These are phyloP conservation scores for Exophiala viscosa DNA, from an alignment of 2,329 filamentous ascomycete species.

Conservation along the genomic window DNA sequence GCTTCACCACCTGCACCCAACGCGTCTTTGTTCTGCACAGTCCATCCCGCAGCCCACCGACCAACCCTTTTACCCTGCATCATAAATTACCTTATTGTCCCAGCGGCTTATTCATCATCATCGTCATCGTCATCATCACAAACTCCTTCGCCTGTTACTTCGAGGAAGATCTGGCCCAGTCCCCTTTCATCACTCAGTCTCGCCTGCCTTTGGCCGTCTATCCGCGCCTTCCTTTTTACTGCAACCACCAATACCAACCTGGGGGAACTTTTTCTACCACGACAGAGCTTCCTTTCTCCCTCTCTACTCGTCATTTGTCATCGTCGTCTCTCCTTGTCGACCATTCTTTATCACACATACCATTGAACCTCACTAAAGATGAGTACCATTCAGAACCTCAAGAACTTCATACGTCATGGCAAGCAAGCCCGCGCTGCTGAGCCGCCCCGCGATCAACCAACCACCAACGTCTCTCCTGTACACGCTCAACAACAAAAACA, in stretches of 20 bases:
- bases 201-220: background rate
- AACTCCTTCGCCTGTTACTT: no score
- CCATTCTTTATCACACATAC: background rate
- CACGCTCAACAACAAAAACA: constrained; percentile 61
- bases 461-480: constrained; percentile 60
- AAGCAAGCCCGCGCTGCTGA: constrained; percentile 79
- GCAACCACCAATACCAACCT: background rate
- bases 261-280: background rate
- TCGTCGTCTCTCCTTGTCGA: background rate
- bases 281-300: background rate
- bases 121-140: no score
- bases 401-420: constrained; percentile 97
- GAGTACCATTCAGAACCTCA: constrained; percentile 84
- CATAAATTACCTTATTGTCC: no score
- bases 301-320: background rate
- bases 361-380: constrained; percentile 37
- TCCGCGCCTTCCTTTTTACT: constrained; percentile 1
- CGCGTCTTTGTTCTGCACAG: no score
- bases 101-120: no score
- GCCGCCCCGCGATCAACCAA: constrained; percentile 57
- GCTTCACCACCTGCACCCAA: no score
- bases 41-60: no score
- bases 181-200: no score
- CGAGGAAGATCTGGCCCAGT: no score
- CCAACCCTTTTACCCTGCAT: no score